These are phyloP conservation scores for Claviceps sp. DNA, from an alignment of 2,329 filamentous ascomycete genomes.

Conservation along the genomic window DNA sequence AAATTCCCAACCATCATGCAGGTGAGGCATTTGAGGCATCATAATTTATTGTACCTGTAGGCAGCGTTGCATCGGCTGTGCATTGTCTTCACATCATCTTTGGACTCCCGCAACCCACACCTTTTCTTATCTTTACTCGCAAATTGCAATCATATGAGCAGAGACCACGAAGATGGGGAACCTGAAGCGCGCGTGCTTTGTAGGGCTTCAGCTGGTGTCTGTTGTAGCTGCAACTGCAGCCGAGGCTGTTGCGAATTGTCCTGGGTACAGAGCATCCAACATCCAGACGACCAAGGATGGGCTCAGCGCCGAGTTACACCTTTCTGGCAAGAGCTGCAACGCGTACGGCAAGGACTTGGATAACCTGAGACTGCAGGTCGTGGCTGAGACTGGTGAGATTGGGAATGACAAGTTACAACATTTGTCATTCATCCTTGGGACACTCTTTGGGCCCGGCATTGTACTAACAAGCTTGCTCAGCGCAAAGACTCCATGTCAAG, in stretches of 20 bases:
- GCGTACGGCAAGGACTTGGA: constrained; percentile 44
- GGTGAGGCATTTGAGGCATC: too few relatives aligned
- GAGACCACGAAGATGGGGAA: background rate
- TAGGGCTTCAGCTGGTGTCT: background rate
- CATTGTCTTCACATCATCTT: too few relatives aligned
- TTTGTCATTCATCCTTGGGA: background rate
- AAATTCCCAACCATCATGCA: too few relatives aligned
- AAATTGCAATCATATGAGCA: background rate
- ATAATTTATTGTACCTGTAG: too few relatives aligned
- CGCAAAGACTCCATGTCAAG: constrained; percentile 53
- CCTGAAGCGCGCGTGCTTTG: background rate
- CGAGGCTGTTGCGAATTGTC: constrained; percentile 28
- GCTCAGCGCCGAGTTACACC: constrained; percentile 52
- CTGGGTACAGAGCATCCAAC: constrained; percentile 53
- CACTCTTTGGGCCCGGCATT: background rate
- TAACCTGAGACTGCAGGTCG: constrained; percentile 17
- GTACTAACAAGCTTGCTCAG: background rate
- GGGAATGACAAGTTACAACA: background rate
- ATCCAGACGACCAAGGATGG: constrained; percentile 36
- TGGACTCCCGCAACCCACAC: too few relatives aligned
- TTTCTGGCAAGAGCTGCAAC: constrained; percentile 60
- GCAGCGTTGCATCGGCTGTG: too few relatives aligned
- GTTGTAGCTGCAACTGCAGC: background rate
- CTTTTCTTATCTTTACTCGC: too few relatives aligned
- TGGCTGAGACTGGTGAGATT: constrained; percentile 17